Conservation (phyloP, 129 eudicot genomes). For the Mikania micrantha region DNA sequence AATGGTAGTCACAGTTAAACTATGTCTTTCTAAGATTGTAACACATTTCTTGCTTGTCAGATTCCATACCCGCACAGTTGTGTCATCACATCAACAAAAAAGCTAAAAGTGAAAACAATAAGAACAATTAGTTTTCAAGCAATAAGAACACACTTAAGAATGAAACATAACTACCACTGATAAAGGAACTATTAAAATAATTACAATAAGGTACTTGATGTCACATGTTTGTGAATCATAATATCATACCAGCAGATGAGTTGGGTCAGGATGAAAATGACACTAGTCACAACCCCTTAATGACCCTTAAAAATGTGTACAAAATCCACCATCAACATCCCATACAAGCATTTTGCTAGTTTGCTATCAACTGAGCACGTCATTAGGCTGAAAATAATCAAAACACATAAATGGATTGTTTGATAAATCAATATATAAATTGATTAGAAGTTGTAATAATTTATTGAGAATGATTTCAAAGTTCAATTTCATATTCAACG, state of each 20-base stretch:
- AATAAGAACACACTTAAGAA: background rate
- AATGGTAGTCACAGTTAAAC: slow-evolving; percentile 68
- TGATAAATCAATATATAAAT: too few relatives aligned
- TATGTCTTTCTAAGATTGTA: slow-evolving; percentile 71
- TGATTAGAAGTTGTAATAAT: too few relatives aligned
- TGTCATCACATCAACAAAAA: slow-evolving; percentile 71
- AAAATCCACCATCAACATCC: slow-evolving; percentile 91
- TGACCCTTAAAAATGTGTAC: slow-evolving; percentile 91
- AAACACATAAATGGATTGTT: too few relatives aligned
- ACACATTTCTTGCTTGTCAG: slow-evolving; percentile 64
- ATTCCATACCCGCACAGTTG: slow-evolving; percentile 81
- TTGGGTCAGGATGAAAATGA: slow-evolving; percentile 81
- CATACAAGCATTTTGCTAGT: slow-evolving; percentile 82
- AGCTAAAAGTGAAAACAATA: slow-evolving; percentile 38
- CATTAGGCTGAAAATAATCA: too few relatives aligned
- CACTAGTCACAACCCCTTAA: slow-evolving; percentile 62
- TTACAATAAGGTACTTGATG: background rate
- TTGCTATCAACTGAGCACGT: too few relatives aligned
- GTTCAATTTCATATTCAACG: too few relatives aligned
- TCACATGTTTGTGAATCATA: background rate
- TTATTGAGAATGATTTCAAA: too few relatives aligned
- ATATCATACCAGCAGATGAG: slow-evolving; percentile 52
- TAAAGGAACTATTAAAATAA: background rate
- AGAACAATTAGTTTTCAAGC: background rate
- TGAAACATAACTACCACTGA: background rate